phyloP scores from a whole-genome alignment of 208 protist genomes.

The Endotrypanum monterogeii region DNA sequence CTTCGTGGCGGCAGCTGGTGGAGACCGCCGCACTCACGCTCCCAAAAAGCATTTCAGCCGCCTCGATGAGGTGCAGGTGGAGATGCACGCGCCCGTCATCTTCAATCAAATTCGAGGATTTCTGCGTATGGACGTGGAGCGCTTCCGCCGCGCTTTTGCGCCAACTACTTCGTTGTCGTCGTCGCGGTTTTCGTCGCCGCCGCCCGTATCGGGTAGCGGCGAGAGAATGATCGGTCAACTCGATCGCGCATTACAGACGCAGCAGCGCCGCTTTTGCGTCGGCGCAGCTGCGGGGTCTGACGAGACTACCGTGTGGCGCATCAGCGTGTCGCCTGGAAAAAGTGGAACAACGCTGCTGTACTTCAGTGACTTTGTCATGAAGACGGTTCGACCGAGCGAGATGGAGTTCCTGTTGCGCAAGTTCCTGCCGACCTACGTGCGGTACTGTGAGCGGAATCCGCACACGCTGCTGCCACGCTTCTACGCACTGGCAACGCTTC shows the following conservation, averaged over 20 bases:
- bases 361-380: slow-evolving; percentile 91
- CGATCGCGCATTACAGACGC: slow-evolving; percentile 9
- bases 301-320: slow-evolving; percentile 57
- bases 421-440: slow-evolving; percentile 75
- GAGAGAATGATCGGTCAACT: not conserved
- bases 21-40: slow-evolving; percentile 22
- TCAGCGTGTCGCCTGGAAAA: slow-evolving; percentile 84
- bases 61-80: slow-evolving; percentile 70
- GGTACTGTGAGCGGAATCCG: slow-evolving; percentile 81
- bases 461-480: slow-evolving; percentile 88
- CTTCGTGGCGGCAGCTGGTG: slow-evolving; percentile 24
- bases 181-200: not conserved
- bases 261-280: slow-evolving; percentile 10
- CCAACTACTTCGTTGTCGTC: not conserved
- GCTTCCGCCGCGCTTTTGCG: slow-evolving; percentile 39
- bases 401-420: slow-evolving; percentile 65
- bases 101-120: slow-evolving; percentile 84
- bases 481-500: slow-evolving; percentile 78
- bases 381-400: slow-evolving; percentile 82
- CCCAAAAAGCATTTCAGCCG: slow-evolving; percentile 43
- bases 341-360: slow-evolving; percentile 85
- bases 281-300: slow-evolving; percentile 11
- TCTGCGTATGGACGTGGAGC: slow-evolving; percentile 54
- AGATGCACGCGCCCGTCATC: slow-evolving; percentile 74
- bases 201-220: not conserved